Conservation (phyloP, 768 basidiomycete species). For the Boletellus ananiceps region DNA sequence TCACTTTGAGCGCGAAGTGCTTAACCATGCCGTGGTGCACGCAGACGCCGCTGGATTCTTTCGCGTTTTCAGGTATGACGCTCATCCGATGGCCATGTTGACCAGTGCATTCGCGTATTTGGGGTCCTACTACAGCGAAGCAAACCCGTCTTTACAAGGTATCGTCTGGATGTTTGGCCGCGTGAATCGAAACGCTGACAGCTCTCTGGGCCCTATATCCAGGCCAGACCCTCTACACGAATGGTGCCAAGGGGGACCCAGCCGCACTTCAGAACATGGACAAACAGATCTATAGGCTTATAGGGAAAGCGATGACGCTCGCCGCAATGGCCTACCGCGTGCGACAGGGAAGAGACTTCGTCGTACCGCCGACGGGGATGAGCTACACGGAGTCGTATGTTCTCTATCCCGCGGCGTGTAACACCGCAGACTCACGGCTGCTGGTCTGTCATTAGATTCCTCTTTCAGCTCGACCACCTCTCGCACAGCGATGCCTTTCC, state of each 20-base stretch:
- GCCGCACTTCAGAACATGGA: constrained; percentile 78
- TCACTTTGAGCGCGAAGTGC: constrained; percentile 68
- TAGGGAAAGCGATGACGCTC: constrained; percentile 84
- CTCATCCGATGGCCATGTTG: constrained; percentile 89
- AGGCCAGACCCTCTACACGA: constrained; percentile 79
- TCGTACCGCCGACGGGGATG: constrained; percentile 74
- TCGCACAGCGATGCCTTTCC: constrained; percentile 30
- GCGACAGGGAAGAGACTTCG: constrained; percentile 85
- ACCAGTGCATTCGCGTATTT: constrained; percentile 85
- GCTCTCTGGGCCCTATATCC: not conserved
- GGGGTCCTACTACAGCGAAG: constrained; percentile 83
- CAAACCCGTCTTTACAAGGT: constrained; percentile 86
- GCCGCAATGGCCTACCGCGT: constrained; percentile 96
- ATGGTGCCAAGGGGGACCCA: constrained; percentile 58
- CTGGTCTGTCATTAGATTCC: constrained; percentile 46
- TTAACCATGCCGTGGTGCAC: constrained; percentile 69
- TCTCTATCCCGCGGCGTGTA: not conserved
- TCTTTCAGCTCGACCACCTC: constrained; percentile 88
- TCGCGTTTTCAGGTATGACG: constrained; percentile 79
- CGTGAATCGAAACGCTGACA: constrained; percentile 2
- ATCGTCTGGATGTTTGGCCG: not conserved
- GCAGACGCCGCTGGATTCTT: constrained; percentile 67
- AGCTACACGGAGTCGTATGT: constrained; percentile 77
- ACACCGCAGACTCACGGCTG: not conserved
- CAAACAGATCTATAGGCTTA: constrained; percentile 85